Evolutionary conservation across 768 basidiomycete genomes (phyloP).

Genomic region (Lactifluus subvellereus): DNA sequence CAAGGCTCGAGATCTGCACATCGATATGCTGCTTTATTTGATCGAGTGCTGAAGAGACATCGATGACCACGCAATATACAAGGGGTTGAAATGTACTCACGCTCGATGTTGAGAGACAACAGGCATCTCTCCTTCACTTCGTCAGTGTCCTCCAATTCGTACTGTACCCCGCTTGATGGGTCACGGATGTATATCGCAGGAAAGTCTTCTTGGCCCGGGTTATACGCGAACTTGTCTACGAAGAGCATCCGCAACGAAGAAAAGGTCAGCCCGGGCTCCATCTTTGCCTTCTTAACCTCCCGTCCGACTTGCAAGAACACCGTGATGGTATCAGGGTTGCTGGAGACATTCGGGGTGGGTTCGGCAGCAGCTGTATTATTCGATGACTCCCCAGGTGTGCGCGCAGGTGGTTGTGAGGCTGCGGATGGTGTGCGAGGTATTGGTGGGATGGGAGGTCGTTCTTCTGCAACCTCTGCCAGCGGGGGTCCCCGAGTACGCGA

Average conservation of each 20-base stretch:
- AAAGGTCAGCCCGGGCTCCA: slow-evolving; percentile 69
- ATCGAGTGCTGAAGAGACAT: slow-evolving; percentile 66
- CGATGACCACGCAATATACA: not conserved
- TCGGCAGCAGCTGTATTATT: not conserved
- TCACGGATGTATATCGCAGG: slow-evolving; percentile 95
- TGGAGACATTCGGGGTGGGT: slow-evolving; percentile 29
- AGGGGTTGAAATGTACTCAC: slow-evolving; percentile 47
- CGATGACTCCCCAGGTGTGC: not conserved
- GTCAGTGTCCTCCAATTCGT: slow-evolving; percentile 91
- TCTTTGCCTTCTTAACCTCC: slow-evolving; percentile 79
- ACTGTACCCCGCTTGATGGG: slow-evolving; percentile 86
- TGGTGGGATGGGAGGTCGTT: slow-evolving; percentile 33
- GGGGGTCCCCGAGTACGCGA: slow-evolving; percentile 25
- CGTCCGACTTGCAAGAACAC: slow-evolving; percentile 88
- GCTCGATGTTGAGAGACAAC: slow-evolving; percentile 92
- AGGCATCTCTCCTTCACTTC: slow-evolving; percentile 87
- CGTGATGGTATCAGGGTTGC: slow-evolving; percentile 36
- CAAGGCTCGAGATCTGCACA: slow-evolving; percentile 73
- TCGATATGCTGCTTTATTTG: slow-evolving; percentile 99
- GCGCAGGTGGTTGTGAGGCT: not conserved
- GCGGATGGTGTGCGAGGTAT: slow-evolving; percentile 17
- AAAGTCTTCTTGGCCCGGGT: slow-evolving; percentile 88
- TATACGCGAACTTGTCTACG: slow-evolving; percentile 92
- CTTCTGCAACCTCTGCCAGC: slow-evolving; percentile 28
- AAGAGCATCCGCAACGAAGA: slow-evolving; percentile 79